These are phyloP conservation scores for Blastomyces gilchristii DNA, from an alignment of 2,329 filamentous ascomycete genomes.

Conservation along the genomic window DNA sequence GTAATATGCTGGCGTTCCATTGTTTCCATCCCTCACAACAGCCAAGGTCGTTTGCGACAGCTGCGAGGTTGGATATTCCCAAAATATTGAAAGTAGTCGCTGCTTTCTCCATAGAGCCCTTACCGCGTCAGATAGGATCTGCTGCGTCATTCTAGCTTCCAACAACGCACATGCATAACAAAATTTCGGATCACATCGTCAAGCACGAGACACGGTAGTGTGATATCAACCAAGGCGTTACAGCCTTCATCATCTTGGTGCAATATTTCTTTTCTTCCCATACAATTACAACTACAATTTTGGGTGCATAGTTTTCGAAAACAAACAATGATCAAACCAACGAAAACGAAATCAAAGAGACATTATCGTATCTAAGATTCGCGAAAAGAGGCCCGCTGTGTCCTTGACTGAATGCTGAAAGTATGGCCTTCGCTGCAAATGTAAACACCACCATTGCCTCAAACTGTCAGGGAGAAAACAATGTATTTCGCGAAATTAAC, in stretches of 20 bases:
- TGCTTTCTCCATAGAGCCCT: neutral
- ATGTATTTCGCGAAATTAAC: no score
- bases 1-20: no score
- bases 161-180: neutral
- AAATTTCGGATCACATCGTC: neutral
- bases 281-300: neutral
- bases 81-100: neutral
- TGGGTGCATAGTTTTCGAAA: neutral
- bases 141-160: neutral
- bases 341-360: neutral
- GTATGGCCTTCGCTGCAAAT: neutral
- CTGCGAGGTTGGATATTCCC: no score
- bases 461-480: neutral
- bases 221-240: neutral
- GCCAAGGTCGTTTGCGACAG: no score
- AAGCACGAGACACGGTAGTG: neutral
- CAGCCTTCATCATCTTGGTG: no score
- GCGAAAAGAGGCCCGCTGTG: neutral
- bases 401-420: neutral
- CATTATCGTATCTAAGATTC: neutral
- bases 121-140: neutral
- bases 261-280: neutral
- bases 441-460: neutral
- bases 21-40: no score
- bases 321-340: neutral